phyloP scores from a whole-genome alignment of 495 filamentous ascomycete genomes.

The Aspergillus sclerotioniger region DNA sequence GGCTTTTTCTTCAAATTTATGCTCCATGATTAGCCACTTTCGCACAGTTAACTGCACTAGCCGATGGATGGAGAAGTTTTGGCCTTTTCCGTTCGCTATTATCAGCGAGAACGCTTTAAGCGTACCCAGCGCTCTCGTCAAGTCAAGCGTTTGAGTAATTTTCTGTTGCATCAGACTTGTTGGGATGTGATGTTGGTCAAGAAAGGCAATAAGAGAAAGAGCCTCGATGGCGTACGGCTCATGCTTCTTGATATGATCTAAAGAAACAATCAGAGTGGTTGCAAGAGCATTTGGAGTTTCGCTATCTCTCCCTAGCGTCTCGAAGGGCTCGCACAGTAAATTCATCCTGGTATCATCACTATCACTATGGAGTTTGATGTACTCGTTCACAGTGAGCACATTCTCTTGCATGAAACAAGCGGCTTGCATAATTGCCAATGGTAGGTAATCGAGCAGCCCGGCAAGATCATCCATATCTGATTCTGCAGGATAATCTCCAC shows the following conservation, averaged over 20 bases:
- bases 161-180: conserved; percentile 28
- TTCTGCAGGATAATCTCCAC: conserved; percentile 2
- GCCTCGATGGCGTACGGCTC: conserved; percentile 39
- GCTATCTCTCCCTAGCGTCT: conserved; percentile 24
- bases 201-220: conserved; percentile 43
- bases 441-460: conserved; percentile 21
- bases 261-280: conserved; percentile 37
- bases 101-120: conserved; percentile 45
- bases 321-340: conserved; percentile 21
- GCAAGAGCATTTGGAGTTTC: conserved; percentile 29
- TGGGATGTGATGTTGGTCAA: conserved; percentile 44
- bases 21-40: conserved; percentile 38
- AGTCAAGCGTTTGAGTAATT: conserved; percentile 22
- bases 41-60: conserved; percentile 43
- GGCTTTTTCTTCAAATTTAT: conserved; percentile 23
- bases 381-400: conserved; percentile 23
- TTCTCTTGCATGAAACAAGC: conserved; percentile 32
- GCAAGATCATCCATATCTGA: conserved; percentile 16
- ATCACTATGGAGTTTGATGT: conserved; percentile 30
- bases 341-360: conserved; percentile 18
- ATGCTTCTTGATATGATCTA: conserved; percentile 37
- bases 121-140: conserved; percentile 34
- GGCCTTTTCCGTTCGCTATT: conserved; percentile 13
- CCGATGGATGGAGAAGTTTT: conserved; percentile 38
- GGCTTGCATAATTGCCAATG: conserved; percentile 34